Percentiles rank a stretch among this genome's conserved stretches.
phyloP scores from a whole-genome alignment of 331 rosid species.

The Quercus tomentella region DNA sequence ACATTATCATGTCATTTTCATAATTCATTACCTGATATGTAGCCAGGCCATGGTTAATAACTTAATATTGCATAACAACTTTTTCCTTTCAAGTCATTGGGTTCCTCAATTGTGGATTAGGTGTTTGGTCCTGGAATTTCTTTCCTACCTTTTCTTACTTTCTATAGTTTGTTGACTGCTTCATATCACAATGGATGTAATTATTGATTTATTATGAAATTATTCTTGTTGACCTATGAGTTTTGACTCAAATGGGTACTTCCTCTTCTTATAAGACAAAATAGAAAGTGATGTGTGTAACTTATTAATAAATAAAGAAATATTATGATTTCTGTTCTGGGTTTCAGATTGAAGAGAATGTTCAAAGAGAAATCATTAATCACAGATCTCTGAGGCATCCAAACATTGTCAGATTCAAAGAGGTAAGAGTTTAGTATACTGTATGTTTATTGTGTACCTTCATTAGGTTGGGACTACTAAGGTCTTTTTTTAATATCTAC shows the following conservation, averaged over 20 bases:
- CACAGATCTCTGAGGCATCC: constrained; percentile 86
- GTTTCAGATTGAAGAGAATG: constrained; percentile 82
- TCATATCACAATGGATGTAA: background rate
- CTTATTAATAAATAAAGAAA: background rate
- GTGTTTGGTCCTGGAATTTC: background rate
- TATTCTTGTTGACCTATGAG: too few relatives aligned
- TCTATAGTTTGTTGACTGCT: background rate
- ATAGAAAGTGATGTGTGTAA: background rate
- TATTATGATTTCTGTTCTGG: constrained; percentile 3
- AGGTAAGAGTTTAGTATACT: constrained; percentile 42
- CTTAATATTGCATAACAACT: too few relatives aligned
- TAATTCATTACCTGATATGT: too few relatives aligned
- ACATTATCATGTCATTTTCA: too few relatives aligned
- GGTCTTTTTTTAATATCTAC: background rate
- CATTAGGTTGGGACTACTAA: background rate
- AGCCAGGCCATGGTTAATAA: too few relatives aligned
- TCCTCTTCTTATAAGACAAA: background rate
- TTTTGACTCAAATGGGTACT: background rate
- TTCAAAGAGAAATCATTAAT: constrained; percentile 81
- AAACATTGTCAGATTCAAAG: constrained; percentile 79
- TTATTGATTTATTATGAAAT: background rate
- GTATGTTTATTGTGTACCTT: background rate
- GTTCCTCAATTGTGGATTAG: background rate
- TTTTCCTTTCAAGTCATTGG: too few relatives aligned
- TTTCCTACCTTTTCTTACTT: background rate